phyloP scores from a whole-genome alignment of 2,329 filamentous ascomycete genomes.

The Leptosphaerulina australis region DNA sequence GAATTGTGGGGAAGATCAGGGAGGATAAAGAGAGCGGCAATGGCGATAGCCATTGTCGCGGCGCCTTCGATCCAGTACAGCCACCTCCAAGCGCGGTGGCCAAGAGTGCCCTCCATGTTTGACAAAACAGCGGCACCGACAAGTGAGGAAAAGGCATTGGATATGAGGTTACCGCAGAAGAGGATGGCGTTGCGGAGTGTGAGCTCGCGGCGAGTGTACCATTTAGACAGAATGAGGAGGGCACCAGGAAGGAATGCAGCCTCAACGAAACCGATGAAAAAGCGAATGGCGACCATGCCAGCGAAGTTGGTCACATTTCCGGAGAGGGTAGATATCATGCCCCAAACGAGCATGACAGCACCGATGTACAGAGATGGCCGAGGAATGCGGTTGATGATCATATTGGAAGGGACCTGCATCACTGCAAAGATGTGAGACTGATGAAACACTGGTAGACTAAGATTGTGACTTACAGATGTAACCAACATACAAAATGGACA shows the following conservation, averaged over 20 bases:
- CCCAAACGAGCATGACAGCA: constrained; percentile 49
- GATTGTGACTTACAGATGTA: constrained; percentile 12
- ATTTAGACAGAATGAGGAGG: constrained; percentile 68
- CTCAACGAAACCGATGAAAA: constrained; percentile 48
- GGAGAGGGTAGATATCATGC: constrained; percentile 47
- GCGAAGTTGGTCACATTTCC: constrained; percentile 42
- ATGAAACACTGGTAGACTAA: not conserved
- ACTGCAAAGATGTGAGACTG: not conserved
- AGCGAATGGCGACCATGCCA: constrained; percentile 48
- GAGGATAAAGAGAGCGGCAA: constrained; percentile 39
- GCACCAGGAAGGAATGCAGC: constrained; percentile 65
- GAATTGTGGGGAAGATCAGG: constrained; percentile 50
- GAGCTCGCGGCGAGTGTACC: constrained; percentile 65
- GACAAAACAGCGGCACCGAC: constrained; percentile 51
- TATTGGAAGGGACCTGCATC: constrained; percentile 50
- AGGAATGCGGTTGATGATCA: constrained; percentile 50
- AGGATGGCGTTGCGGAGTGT: constrained; percentile 49
- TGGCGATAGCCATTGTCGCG: constrained; percentile 42
- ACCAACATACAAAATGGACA: constrained; percentile 39
- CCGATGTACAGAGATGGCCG: constrained; percentile 46
- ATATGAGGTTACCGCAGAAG: constrained; percentile 52
- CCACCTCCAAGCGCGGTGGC: constrained; percentile 50
- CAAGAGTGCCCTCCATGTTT: constrained; percentile 44
- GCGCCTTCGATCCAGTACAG: constrained; percentile 50
- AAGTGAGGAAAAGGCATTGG: constrained; percentile 54